Evolutionary conservation across 202 grass and related monocot species (phyloP).

Genomic region (Hordeum pubiflorum): DNA sequence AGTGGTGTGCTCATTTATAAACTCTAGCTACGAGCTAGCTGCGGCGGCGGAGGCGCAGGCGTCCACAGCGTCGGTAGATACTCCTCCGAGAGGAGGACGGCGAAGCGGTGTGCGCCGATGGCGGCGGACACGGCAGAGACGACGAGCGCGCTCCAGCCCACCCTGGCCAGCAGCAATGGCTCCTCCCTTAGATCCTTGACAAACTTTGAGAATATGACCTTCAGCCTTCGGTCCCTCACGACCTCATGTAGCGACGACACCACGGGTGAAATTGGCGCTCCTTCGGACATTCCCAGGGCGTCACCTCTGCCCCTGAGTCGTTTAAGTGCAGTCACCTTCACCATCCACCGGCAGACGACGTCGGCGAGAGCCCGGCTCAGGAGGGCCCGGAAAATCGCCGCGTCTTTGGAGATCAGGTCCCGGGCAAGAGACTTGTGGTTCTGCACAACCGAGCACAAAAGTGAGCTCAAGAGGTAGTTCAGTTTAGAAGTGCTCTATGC

Average conservation of each 20-base stretch:
- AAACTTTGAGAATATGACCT: slow-evolving; percentile 62
- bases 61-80: slow-evolving; percentile 25
- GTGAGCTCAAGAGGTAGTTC: slow-evolving; percentile 8
- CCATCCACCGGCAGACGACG: slow-evolving; percentile 62
- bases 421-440: slow-evolving; percentile 54
- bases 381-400: slow-evolving; percentile 47
- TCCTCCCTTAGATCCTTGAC: slow-evolving; percentile 46
- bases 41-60: background rate
- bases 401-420: slow-evolving; percentile 64
- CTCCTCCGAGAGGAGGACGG: slow-evolving; percentile 49
- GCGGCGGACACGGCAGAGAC: slow-evolving; percentile 34
- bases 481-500: background rate
- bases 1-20: too few species aligned
- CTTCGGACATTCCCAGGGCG: slow-evolving; percentile 9
- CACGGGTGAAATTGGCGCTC: slow-evolving; percentile 8
- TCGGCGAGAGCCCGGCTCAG: slow-evolving; percentile 44
- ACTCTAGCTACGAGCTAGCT: slow-evolving; percentile 25
- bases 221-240: slow-evolving; percentile 54
- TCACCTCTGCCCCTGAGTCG: background rate
- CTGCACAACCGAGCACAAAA: slow-evolving; percentile 34
- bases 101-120: slow-evolving; percentile 42
- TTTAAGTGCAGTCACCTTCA: slow-evolving; percentile 29
- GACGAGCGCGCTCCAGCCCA: slow-evolving; percentile 37
- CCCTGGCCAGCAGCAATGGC: slow-evolving; percentile 38
- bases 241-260: slow-evolving; percentile 27